Percentiles rank a stretch among this genome's conserved stretches.
Evolutionary conservation across 768 basidiomycete genomes (phyloP).

Genomic region (Mycena maculata): DNA sequence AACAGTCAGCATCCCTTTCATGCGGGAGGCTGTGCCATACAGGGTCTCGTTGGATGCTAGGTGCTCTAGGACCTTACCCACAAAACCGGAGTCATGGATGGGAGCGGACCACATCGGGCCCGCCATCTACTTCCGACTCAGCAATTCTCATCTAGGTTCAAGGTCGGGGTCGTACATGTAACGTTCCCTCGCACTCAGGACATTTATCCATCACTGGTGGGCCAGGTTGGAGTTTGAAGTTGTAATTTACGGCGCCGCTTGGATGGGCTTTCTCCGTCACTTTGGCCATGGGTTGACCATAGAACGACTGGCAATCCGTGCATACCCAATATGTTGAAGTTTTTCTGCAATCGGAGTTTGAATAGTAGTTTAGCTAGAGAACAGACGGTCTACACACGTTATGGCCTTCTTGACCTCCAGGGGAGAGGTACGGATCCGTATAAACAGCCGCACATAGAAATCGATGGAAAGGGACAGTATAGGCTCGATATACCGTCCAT

Average conservation of each 20-base stretch:
- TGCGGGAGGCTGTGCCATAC: constrained; percentile 84
- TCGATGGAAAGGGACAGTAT: constrained; percentile 93
- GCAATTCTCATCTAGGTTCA: neutral
- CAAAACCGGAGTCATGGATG: constrained; percentile 82
- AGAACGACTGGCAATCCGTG: constrained; percentile 81
- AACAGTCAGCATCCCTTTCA: constrained; percentile 95
- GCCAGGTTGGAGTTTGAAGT: constrained; percentile 79
- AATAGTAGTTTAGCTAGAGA: constrained; percentile 14
- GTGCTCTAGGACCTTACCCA: constrained; percentile 79
- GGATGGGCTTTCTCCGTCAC: constrained; percentile 68
- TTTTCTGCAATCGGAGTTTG: constrained; percentile 65
- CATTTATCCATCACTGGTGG: constrained; percentile 78
- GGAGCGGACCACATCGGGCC: constrained; percentile 98
- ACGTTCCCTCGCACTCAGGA: constrained; percentile 79
- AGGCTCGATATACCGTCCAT: constrained; percentile 92
- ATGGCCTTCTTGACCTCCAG: constrained; percentile 86
- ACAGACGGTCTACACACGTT: constrained; percentile 62
- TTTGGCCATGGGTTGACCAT: constrained; percentile 88
- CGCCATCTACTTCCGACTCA: constrained; percentile 67
- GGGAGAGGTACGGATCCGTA: constrained; percentile 79
- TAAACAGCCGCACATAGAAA: constrained; percentile 95
- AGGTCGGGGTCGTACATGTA: constrained; percentile 69
- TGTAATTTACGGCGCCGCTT: constrained; percentile 67
- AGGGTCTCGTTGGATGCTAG: constrained; percentile 68
- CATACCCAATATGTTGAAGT: constrained; percentile 90